These are phyloP conservation scores for Suillus placidus DNA, from an alignment of 768 basidiomycete species.

Conservation along the genomic window DNA sequence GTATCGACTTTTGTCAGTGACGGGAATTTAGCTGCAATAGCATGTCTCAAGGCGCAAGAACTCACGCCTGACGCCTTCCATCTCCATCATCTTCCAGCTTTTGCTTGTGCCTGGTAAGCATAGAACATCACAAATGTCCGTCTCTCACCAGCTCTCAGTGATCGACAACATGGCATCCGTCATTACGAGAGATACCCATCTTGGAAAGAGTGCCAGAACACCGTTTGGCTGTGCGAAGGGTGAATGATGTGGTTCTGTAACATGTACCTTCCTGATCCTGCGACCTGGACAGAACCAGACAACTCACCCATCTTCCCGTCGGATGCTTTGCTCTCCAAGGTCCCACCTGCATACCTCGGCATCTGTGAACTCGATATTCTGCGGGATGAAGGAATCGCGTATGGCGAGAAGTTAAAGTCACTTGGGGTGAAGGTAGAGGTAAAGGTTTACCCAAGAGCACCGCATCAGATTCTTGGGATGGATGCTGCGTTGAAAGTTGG, in stretches of 20 bases:
- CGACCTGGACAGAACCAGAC: constrained; percentile 65
- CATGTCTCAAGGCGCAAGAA: constrained; percentile 63
- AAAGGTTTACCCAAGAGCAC: constrained; percentile 55
- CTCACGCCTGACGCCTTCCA: constrained; percentile 47
- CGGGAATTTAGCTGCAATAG: constrained; percentile 68
- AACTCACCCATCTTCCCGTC: constrained; percentile 75
- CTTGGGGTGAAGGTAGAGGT: constrained; percentile 57
- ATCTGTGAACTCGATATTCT: constrained; percentile 70
- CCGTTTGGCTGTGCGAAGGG: constrained; percentile 59
- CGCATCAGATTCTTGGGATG: constrained; percentile 76
- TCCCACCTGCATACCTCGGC: constrained; percentile 62
- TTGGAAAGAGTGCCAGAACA: constrained; percentile 60
- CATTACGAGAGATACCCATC: constrained; percentile 40
- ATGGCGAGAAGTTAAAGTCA: constrained; percentile 56
- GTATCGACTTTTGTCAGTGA: constrained; percentile 45
- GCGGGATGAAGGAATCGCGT: constrained; percentile 65
- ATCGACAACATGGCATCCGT: constrained; percentile 66
- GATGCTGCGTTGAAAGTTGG: constrained; percentile 44
- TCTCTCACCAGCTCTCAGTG: constrained; percentile 33
- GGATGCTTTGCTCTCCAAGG: constrained; percentile 48
- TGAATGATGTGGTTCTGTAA: constrained; percentile 75
- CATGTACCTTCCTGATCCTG: constrained; percentile 65
- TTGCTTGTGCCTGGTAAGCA: constrained; percentile 60
- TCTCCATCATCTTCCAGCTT: constrained; percentile 64
- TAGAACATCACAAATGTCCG: neutral